Percentiles rank a stretch among this genome's conserved stretches.
Conservation (phyloP, 2,329 filamentous ascomycete species). For the Zasmidium cellare region DNA sequence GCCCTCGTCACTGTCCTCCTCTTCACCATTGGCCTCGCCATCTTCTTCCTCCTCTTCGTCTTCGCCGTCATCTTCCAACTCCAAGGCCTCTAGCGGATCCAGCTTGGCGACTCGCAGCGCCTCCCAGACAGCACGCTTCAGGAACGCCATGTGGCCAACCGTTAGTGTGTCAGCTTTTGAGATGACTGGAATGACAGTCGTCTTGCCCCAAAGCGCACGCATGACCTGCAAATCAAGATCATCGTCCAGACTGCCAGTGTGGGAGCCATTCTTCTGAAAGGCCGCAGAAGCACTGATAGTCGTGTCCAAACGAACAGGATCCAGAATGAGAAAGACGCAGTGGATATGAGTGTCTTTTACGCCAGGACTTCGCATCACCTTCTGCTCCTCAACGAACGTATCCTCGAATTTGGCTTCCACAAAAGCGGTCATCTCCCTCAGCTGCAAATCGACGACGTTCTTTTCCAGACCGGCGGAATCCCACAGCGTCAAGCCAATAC, state of each 20-base stretch:
- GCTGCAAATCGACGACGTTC: slow-evolving; percentile 89
- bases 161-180: slow-evolving; percentile 97
- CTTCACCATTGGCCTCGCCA: slow-evolving; percentile 37
- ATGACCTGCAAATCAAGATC: slow-evolving; percentile 89
- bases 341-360: slow-evolving; percentile 97
- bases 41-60: slow-evolving; percentile 51
- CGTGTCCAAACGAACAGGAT: slow-evolving; percentile 77
- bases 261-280: slow-evolving; percentile 17
- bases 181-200: slow-evolving; percentile 91
- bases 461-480: slow-evolving; percentile 95
- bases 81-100: slow-evolving; percentile 83
- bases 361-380: slow-evolving; percentile 88
- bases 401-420: slow-evolving; percentile 98
- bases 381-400: slow-evolving; percentile 95
- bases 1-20: slow-evolving; percentile 35
- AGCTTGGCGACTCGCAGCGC: slow-evolving; percentile 82
- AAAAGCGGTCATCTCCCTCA: slow-evolving; percentile 88
- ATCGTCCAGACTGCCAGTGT: slow-evolving; percentile 62
- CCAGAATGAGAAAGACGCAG: slow-evolving; percentile 87
- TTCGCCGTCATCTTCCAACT: slow-evolving; percentile 73
- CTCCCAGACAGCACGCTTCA: slow-evolving; percentile 89
- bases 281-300: slow-evolving; percentile 48
- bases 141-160: slow-evolving; percentile 85
- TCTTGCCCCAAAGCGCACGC: slow-evolving; percentile 85
- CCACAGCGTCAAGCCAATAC: slow-evolving; percentile 91